Percentiles rank a stretch among this genome's conserved stretches.
Evolutionary conservation across 805 yeast genomes (phyloP).

Genomic region (Schwanniomyces polymorphus): DNA sequence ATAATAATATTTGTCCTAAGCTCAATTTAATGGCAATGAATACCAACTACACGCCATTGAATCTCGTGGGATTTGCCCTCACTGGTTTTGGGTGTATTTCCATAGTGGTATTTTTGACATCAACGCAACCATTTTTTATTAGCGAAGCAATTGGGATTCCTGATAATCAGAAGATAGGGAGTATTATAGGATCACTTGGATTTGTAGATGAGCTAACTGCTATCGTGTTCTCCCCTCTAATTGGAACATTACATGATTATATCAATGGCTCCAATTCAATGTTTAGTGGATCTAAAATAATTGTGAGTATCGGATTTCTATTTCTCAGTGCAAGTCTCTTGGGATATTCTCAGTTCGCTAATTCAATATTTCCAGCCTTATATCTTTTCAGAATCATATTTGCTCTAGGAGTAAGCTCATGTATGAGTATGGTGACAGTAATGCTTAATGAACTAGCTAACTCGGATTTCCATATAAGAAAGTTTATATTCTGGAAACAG

Average conservation of each 20-base stretch:
- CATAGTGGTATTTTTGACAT: constrained; percentile 36
- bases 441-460: constrained; percentile 54
- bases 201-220: constrained; percentile 61
- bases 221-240: constrained; percentile 54
- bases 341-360: constrained; percentile 44
- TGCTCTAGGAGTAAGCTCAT: constrained; percentile 58
- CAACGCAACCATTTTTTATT: constrained; percentile 42
- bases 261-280: constrained; percentile 23
- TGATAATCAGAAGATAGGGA: constrained; percentile 27
- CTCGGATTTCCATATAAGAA: constrained; percentile 37
- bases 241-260: constrained; percentile 64
- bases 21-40: neutral
- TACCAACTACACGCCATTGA: constrained; percentile 5
- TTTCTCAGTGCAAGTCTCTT: constrained; percentile 47
- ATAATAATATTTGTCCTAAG: neutral
- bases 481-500: constrained; percentile 26
- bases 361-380: constrained; percentile 17
- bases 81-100: constrained; percentile 40
- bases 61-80: constrained; percentile 33
- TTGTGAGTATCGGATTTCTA: constrained; percentile 49
- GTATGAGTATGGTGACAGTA: constrained; percentile 61
- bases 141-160: constrained; percentile 28
- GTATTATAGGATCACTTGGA: constrained; percentile 34
- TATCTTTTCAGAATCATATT: constrained; percentile 54
- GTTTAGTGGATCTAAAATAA: constrained; percentile 52